Base-by-base conservation (phyloP, 108 stramenopile species). In the Halocafeteria seosinensis region DNA sequence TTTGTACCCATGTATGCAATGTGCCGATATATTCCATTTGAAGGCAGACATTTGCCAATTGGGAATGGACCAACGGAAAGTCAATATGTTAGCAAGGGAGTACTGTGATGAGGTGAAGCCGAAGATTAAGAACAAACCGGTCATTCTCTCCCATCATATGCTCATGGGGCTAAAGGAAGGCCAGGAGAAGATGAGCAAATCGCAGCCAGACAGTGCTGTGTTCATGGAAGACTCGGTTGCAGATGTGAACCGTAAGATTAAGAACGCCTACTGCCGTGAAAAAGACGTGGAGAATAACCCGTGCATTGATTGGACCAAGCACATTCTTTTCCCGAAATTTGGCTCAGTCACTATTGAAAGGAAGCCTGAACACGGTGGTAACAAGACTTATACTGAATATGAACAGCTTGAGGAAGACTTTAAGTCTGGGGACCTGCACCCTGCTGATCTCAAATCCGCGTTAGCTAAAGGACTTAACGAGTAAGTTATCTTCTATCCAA, bases 141-240 rank as follows among this genome's bases (percentile, higher is more conserved):
- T 93, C 50, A 90, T 92, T 64, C 71, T 94, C 38, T 84, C 80
- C 63, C 89, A 91, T 77, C 87, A 89, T 72, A 82, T 82, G 81
- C 71, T 82, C 32, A 89, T 85, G 63, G 98, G 98, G 17, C 73
- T 99, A 32, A 95, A 95, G 74, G 88, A 90, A 37, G 98, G 98
- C 4, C 98, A 99, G 79, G 90, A 90, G 62, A 99, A 99, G 81
- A 99, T 99, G 98, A 84, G 81, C 73, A 99, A 99, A 74, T 88
- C 86, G 36, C 92, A 96, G 85, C 93, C 98, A 17, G 93, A 99
- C 77, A 85, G 84, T 27, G 97, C 97, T 26, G 86, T 99, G 50
- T 99, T 96, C 68, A 99, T 99, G 97, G 97, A 99, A 68, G 97
- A 99, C 76, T 59, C 86, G 6, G 76, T 71, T 2, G 89, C 82